Conservation (phyloP, 2,329 filamentous ascomycete species). For the Alternaria brassicicola region DNA sequence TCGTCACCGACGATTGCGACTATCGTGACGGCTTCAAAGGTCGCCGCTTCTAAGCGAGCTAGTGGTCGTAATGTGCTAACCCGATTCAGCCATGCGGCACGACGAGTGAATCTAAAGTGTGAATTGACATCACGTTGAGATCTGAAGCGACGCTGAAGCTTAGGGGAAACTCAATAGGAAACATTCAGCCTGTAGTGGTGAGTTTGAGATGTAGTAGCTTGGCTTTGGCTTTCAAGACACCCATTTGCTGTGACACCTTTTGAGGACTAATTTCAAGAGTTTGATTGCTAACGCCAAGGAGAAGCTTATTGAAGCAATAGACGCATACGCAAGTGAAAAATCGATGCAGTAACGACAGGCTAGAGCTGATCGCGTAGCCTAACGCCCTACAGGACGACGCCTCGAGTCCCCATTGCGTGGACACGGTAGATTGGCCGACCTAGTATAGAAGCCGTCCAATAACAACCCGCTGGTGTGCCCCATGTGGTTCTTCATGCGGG, state of each 20-base stretch:
- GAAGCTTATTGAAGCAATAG: neutral
- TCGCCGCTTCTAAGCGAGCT: slow-evolving; percentile 19
- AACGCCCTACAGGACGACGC: neutral
- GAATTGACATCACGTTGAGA: neutral
- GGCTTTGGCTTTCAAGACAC: no score
- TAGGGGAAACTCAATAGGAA: neutral
- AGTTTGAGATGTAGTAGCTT: neutral
- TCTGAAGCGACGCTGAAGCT: neutral
- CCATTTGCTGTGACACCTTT: no score
- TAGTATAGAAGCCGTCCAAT: neutral
- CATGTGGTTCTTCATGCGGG: neutral
- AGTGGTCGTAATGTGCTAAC: slow-evolving; percentile 5
- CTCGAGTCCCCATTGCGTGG: neutral
- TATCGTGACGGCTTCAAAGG: neutral
- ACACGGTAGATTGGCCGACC: neutral
- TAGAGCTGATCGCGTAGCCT: neutral
- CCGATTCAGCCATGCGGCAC: slow-evolving; percentile 5
- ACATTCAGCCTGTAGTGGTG: fast-evolving
- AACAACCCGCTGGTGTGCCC: neutral
- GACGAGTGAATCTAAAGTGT: neutral
- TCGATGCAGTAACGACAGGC: neutral
- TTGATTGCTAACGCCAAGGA: neutral
- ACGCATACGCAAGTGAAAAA: neutral
- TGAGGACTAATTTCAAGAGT: no score
- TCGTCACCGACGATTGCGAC: slow-evolving; percentile 19